Conservation (phyloP, 805 yeast genomes). For the Nakazawaea peltata region DNA sequence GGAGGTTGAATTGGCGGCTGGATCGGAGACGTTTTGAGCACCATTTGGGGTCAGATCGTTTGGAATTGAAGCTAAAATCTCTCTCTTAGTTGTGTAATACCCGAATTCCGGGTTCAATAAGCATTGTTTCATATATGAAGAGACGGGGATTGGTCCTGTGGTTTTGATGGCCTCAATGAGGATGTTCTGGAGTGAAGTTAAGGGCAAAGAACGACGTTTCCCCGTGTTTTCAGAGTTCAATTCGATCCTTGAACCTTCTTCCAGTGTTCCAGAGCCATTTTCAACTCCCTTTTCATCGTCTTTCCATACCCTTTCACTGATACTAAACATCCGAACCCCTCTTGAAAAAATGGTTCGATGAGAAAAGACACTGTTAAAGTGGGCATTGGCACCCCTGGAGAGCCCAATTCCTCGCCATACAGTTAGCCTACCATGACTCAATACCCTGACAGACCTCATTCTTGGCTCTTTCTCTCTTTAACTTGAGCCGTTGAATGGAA, state of each 20-base stretch:
- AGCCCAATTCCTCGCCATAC: too few relatives aligned
- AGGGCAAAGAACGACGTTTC: not conserved
- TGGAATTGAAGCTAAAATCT: too few relatives aligned
- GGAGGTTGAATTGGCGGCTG: too few relatives aligned
- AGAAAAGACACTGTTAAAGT: too few relatives aligned
- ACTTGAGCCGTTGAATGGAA: too few relatives aligned
- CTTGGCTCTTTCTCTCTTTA: too few relatives aligned
- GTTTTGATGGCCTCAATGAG: constrained; percentile 45
- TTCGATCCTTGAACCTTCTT: constrained; percentile 13
- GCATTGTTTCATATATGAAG: constrained; percentile 76
- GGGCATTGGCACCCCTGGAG: too few relatives aligned
- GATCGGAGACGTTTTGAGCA: constrained; percentile 35
- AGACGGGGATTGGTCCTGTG: constrained; percentile 70
- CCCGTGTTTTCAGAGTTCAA: constrained; percentile 25
- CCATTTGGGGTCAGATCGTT: too few relatives aligned
- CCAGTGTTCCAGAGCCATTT: too few relatives aligned
- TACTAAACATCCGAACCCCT: not conserved
- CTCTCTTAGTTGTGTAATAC: constrained; percentile 54
- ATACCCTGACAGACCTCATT: too few relatives aligned
- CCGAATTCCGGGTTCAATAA: constrained; percentile 71
- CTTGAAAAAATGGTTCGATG: too few relatives aligned
- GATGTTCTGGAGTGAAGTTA: constrained; percentile 17
- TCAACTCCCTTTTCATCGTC: not conserved
- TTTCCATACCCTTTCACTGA: not conserved
- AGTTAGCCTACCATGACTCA: too few relatives aligned